Base-by-base conservation (phyloP, 2,329 filamentous ascomycete species). In the Dothideomycetidae sp. region DNA sequence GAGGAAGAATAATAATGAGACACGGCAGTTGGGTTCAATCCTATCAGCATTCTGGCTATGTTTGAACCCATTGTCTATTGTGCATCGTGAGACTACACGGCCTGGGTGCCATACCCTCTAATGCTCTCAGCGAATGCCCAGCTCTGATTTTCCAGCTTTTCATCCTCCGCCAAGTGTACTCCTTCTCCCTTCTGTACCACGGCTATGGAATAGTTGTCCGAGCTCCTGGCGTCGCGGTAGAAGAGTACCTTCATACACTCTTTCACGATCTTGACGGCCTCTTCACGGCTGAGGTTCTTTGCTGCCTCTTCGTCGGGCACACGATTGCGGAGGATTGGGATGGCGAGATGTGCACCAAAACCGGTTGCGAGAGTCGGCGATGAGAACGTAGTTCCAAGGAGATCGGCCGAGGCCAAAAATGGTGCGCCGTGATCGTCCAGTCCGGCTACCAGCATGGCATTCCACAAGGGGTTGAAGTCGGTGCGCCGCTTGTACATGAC, bases 191-290 rank as follows among this genome's bases (percentile, higher is more conserved):
- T 80, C 39, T 82, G 90, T 40, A 98, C 71, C 38, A 96, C 71
- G 13, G 88, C 88, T 56, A 96, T 78, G 47, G 82, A 90, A 67
- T 94, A 98, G 49, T 73, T 71, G 62, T 94, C 85, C 63, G 90
- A 64, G 64, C 82, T 92, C 60, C 90, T 77, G 31, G 90, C 90
- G 63, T 98, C 90, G 52, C 90, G 75, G 69, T 98, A 98, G 68
- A 82, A 98, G 43, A 98, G 70, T 37, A 96, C 88, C 73, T 96
- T 96, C 82, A 98, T 86, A 62, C 85, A 93, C 64, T 93, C 81
- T 67, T 81, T 81, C 55, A 98, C 64, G 29, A 84, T 72, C 41
- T 78, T 67, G 43, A 94, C 68, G 33, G 90, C 90, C 56, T 81
- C 61, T 52, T 94, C 86, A 56, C 75, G 72, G 29, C 68, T 76